Conservation (phyloP, 176 grass and related monocot species). For the Miscanthus lutarioriparius region DNA sequence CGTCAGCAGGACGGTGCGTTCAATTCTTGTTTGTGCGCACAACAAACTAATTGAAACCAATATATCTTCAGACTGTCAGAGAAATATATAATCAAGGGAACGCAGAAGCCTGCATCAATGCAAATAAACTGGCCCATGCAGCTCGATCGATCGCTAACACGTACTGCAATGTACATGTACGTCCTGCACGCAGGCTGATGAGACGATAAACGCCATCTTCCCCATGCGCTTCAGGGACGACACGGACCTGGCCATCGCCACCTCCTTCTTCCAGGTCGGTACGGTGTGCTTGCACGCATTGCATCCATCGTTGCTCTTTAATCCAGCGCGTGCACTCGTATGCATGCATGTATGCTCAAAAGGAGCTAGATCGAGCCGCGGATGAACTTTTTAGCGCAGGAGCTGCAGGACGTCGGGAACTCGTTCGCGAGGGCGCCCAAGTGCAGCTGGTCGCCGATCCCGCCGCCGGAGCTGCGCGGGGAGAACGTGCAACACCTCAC, state of each 20-base stretch:
- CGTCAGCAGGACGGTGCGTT: constrained; percentile 67
- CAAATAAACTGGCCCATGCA: too few species aligned
- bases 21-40: neutral
- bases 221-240: constrained; percentile 91
- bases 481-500: constrained; percentile 69
- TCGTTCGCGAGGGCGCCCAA: constrained; percentile 46
- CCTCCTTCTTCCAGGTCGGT: constrained; percentile 85
- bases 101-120: too few species aligned
- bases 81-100: too few species aligned
- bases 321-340: too few species aligned
- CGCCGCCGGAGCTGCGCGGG: constrained; percentile 73
- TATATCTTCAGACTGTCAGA: neutral
- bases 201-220: constrained; percentile 63
- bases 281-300: too few species aligned
- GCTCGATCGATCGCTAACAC: neutral
- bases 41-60: neutral
- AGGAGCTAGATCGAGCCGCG: too few species aligned
- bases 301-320: too few species aligned
- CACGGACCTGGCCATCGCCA: constrained; percentile 74
- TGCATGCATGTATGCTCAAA: too few species aligned
- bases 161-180: neutral
- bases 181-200: constrained; percentile 38
- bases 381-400: constrained; percentile 35
- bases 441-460: constrained; percentile 91
- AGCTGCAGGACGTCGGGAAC: constrained; percentile 58